A percentile compares a stretch with the other conserved stretches of the same genome.
These are phyloP conservation scores for Vigna hirtella DNA, from an alignment of 306 rosid genomes.

Conservation along the genomic window DNA sequence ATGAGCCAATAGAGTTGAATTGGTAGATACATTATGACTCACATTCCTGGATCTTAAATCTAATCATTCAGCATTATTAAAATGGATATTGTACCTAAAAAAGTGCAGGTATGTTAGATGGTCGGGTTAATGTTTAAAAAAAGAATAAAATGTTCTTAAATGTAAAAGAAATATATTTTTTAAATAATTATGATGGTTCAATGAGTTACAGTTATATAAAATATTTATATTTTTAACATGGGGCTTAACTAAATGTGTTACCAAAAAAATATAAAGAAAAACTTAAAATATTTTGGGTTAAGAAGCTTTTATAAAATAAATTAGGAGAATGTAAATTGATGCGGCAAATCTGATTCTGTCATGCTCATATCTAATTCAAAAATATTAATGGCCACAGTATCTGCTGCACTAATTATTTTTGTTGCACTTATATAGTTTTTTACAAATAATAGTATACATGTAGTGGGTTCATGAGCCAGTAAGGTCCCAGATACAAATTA, in stretches of 20 bases:
- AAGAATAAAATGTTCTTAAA: background rate
- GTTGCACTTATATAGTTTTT: background rate
- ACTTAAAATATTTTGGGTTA: background rate
- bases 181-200: background rate
- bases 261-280: background rate
- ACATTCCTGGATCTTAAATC: constrained; percentile 7
- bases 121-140: background rate
- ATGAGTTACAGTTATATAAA: background rate
- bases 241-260: background rate
- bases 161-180: background rate
- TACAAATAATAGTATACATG: background rate
- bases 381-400: background rate
- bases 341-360: background rate
- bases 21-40: background rate
- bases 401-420: background rate
- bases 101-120: background rate
- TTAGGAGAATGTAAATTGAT: background rate
- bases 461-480: constrained; percentile 12
- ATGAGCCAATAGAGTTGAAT: background rate
- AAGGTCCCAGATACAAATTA: background rate
- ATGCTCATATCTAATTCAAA: background rate
- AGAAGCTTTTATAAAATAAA: background rate
- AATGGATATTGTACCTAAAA: background rate
- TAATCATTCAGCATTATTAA: constrained; percentile 7
- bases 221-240: background rate